Base-by-base conservation (phyloP, 495 filamentous ascomycete genomes). In the Chaetomium tenue region DNA sequence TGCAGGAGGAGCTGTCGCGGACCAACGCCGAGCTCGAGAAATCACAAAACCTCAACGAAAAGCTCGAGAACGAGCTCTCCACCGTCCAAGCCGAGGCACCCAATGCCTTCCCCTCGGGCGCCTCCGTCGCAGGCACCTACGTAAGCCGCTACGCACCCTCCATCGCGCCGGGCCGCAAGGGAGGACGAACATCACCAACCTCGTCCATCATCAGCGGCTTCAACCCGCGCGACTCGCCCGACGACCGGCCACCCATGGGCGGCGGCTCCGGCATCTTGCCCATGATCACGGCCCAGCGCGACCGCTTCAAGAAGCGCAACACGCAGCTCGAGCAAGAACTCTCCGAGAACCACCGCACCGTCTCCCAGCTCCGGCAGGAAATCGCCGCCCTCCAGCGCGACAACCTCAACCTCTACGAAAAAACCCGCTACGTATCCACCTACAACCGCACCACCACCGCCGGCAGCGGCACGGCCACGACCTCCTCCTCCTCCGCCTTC, bases 131-230 rank as follows among this genome's bases (percentile, higher is more conserved):
- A 13, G 93, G 92, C n/a, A 97, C 92, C 42, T 93, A 96, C 72
- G 84, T 84, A 51, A 92, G 90, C 8, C 88, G 90, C 42, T 90
- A 93, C 72, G 90, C 90, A 1, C 86, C 90, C 67, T 91, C 92
- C 7, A 83, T 89, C 8, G 85, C 84, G 60, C 83, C 83, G 9
- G 81, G 79, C 13, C 82, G 84, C 63, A 80, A 79, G 26, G 81
- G 89, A 28, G 81, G 87, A 64, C 78, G 86, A 44, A 83, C 87
- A n/a, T 98, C 95, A 12, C 94, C 94, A 15, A 97, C 94, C 20
- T 96, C 92, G 6, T 97, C 94, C 15, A 98, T 98, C 68, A 97
- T 99, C 66, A 96, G 92, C 52, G 94, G 94, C 25, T 93, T 97
- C 74, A 91, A 96, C 74, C 85, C 88, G 12, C 84, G 76, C 44